A percentile compares a stretch with the other conserved stretches of the same genome.
phyloP scores from a whole-genome alignment of 129 eudicot species.

The Tanacetum coccineum region DNA sequence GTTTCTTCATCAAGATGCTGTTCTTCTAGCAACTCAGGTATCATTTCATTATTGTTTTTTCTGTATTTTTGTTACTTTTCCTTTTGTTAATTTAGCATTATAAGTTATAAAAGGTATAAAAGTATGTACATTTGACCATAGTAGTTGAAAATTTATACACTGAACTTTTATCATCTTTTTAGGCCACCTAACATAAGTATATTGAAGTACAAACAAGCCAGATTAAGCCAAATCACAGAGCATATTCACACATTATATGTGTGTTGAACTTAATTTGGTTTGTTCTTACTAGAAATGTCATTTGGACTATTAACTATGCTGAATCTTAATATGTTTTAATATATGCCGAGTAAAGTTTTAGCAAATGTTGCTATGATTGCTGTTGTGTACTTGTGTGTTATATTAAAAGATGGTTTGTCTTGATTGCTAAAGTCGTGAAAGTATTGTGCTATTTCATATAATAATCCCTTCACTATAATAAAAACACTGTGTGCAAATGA shows the following conservation, averaged over 20 bases:
- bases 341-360: too few relatives aligned
- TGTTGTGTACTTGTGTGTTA: too few relatives aligned
- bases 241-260: neutral
- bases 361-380: too few relatives aligned
- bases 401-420: too few relatives aligned
- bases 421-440: too few relatives aligned
- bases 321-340: neutral
- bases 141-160: neutral
- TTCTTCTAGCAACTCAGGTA: slow-evolving; percentile 96
- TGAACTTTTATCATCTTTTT: neutral
- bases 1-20: slow-evolving; percentile 79
- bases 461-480: too few relatives aligned
- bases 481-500: too few relatives aligned
- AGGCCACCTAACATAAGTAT: neutral
- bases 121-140: neutral
- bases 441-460: too few relatives aligned
- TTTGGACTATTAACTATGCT: too few relatives aligned
- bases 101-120: neutral
- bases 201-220: slow-evolving; percentile 17
- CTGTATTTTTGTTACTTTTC: neutral
- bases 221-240: slow-evolving; percentile 27
- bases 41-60: neutral
- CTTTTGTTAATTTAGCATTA: slow-evolving; percentile 3
- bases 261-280: neutral
- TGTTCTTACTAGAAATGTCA: too few relatives aligned